phyloP scores from a whole-genome alignment of 2,329 filamentous ascomycete species.

The Colletotrichum liriopes region DNA sequence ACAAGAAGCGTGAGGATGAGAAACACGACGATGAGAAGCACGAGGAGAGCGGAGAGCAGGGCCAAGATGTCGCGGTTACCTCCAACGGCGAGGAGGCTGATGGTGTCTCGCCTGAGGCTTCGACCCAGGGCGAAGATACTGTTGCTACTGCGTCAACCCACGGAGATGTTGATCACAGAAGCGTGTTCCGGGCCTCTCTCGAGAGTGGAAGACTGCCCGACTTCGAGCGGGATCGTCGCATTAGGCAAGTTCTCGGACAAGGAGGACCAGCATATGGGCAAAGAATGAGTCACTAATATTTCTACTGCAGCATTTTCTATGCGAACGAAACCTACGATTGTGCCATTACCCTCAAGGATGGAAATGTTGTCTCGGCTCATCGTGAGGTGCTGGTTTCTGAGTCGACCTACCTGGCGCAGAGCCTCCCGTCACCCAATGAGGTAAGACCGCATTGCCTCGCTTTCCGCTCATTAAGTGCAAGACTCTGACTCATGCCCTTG shows the following conservation, averaged over 20 bases:
- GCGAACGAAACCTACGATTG: background rate
- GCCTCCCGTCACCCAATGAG: conserved; percentile 49
- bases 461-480: background rate
- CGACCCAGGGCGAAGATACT: background rate
- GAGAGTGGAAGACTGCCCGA: conserved; percentile 19
- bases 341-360: conserved; percentile 26
- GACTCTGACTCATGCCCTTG: background rate
- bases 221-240: conserved; percentile 23
- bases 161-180: background rate
- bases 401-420: conserved; percentile 54
- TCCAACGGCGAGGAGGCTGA: conserved; percentile 8
- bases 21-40: background rate
- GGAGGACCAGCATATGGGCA: background rate
- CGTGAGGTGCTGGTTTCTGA: conserved; percentile 53
- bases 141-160: background rate
- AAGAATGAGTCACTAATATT: background rate
- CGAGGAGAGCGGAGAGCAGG: background rate
- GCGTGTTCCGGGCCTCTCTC: conserved; percentile 18
- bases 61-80: background rate
- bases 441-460: conserved; percentile 43
- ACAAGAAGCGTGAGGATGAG: background rate
- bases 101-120: conserved; percentile 1
- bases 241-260: conserved; percentile 8
- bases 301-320: conserved; percentile 4
- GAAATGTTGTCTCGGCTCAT: conserved; percentile 43